Percentiles rank a stretch among this genome's conserved stretches.
Evolutionary conservation across 306 rosid genomes (phyloP).

Genomic region (Betula pendula): DNA sequence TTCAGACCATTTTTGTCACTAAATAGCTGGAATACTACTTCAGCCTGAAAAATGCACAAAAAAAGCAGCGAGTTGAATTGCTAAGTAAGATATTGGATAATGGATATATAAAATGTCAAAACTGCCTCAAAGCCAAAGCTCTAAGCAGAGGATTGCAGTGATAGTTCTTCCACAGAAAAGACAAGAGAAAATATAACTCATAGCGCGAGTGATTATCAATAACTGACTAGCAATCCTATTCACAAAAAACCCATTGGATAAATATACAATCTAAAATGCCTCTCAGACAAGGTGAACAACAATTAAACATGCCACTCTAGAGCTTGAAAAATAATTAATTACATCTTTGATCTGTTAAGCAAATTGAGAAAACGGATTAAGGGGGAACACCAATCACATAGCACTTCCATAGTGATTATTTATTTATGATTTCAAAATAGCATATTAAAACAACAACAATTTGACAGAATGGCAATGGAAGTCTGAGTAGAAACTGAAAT

Average conservation of each 20-base stretch:
- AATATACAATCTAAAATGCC: neutral
- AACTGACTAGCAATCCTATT: neutral
- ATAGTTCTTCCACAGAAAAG: constrained; percentile 4
- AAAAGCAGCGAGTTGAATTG: constrained; percentile 6
- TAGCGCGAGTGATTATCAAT: neutral
- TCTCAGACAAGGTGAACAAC: neutral
- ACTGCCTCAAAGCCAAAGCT: constrained; percentile 9
- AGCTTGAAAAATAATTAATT: neutral
- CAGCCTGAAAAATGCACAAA: constrained; percentile 34
- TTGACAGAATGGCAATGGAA: neutral
- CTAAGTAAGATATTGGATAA: neutral
- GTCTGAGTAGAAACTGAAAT: neutral
- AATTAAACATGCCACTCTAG: neutral
- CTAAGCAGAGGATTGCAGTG: constrained; percentile 4
- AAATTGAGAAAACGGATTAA: neutral
- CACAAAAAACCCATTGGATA: neutral
- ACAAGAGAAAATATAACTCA: neutral
- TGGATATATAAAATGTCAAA: neutral
- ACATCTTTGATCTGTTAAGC: neutral
- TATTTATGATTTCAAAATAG: neutral
- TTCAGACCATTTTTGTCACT: neutral
- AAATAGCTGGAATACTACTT: constrained; percentile 15
- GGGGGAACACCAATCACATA: neutral
- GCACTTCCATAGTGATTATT: neutral
- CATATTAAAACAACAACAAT: neutral